phyloP scores from a whole-genome alignment of 164 flowering plant genomes.

The Chloranthus sessilifolius region DNA sequence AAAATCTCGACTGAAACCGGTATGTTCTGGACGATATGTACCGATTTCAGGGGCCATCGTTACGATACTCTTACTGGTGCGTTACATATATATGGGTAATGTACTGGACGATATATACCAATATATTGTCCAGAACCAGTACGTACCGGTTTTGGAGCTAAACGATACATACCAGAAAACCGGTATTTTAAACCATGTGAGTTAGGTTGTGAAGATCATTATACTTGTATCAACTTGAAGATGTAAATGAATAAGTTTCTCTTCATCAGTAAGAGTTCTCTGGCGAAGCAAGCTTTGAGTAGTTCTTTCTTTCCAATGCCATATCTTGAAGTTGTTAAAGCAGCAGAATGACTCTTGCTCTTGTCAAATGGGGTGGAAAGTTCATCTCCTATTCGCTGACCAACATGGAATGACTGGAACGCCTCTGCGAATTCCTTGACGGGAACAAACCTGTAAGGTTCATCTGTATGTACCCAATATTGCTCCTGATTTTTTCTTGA shows the following conservation, averaged over 20 bases:
- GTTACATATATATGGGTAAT: no score
- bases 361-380: slow-evolving; percentile 35
- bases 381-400: slow-evolving; percentile 18
- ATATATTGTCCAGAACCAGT: no score
- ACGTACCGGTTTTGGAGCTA: no score
- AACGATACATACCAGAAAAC: no score
- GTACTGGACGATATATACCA: no score
- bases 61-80: no score
- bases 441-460: slow-evolving; percentile 20
- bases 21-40: no score
- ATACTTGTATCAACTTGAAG: slow-evolving; percentile 43
- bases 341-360: slow-evolving; percentile 47
- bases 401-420: slow-evolving; percentile 26
- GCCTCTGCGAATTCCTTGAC: slow-evolving; percentile 32
- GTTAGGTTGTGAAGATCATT: no score
- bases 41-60: no score
- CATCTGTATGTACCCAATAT: slow-evolving; percentile 25
- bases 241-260: slow-evolving; percentile 49
- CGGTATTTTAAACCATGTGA: no score
- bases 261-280: slow-evolving; percentile 53
- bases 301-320: slow-evolving; percentile 40
- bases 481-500: slow-evolving; percentile 31
- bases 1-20: no score
- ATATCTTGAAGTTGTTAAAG: slow-evolving; percentile 39
- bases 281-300: slow-evolving; percentile 34